Evolutionary conservation across 345 rosid genomes (phyloP).

Genomic region (Bruguiera gymnorhiza): DNA sequence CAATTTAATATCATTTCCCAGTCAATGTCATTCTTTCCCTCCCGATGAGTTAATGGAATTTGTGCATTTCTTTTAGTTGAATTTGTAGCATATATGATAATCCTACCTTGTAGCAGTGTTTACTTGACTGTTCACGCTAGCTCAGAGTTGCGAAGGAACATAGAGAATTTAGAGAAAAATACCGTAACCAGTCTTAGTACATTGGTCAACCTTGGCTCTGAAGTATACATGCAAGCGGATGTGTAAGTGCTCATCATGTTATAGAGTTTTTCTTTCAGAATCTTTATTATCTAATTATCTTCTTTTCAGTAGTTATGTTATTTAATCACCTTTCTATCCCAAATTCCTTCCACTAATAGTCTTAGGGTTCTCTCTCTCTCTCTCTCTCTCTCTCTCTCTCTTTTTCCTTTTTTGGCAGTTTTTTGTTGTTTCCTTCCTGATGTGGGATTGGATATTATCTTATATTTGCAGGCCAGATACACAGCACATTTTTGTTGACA

Average conservation of each 20-base stretch:
- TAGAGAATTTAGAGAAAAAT: constrained; percentile 65
- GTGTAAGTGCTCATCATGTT: constrained; percentile 49
- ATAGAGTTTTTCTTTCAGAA: neutral
- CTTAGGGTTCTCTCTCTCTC: too few species aligned
- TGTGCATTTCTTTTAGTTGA: too few species aligned
- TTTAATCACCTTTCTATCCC: neutral
- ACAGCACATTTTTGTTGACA: constrained; percentile 56
- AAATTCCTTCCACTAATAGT: neutral
- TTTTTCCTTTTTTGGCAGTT: neutral
- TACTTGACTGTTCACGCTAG: constrained; percentile 42
- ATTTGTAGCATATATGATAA: too few species aligned
- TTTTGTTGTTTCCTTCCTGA: too few species aligned
- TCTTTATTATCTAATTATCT: too few species aligned
- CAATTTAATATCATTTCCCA: too few species aligned
- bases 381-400: neutral
- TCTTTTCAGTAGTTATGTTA: neutral
- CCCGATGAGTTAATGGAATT: too few species aligned
- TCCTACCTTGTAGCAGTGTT: neutral
- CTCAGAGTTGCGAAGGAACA: constrained; percentile 73
- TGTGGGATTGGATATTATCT: neutral
- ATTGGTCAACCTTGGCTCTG: constrained; percentile 91
- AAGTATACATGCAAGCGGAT: constrained; percentile 90
- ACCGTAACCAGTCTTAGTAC: constrained; percentile 78
- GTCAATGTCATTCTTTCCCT: too few species aligned
- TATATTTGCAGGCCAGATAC: constrained; percentile 60